These are phyloP conservation scores for Cordyceps cateniannulata DNA, from an alignment of 2,329 filamentous ascomycete genomes.

Conservation along the genomic window DNA sequence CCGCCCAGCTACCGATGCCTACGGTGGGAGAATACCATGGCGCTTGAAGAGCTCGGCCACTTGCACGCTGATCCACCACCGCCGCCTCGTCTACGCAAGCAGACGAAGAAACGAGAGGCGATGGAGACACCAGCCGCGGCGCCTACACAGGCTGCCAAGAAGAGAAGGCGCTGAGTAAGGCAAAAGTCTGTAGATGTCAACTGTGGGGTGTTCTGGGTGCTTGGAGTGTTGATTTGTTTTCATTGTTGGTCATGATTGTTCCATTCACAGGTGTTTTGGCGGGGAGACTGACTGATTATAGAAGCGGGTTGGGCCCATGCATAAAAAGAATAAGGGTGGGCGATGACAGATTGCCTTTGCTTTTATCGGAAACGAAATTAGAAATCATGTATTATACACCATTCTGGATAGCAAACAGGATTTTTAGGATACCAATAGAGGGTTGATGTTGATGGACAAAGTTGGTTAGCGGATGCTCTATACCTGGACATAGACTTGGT, in stretches of 20 bases:
- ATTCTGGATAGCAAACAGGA: neutral
- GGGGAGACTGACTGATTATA: neutral
- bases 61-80: slow-evolving; percentile 50
- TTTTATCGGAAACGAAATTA: neutral
- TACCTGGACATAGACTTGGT: neutral
- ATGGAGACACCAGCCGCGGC: slow-evolving; percentile 21
- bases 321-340: neutral
- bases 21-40: slow-evolving; percentile 51
- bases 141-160: neutral
- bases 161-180: neutral
- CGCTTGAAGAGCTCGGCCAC: slow-evolving; percentile 50
- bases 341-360: neutral
- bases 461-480: neutral
- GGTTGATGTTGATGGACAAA: neutral
- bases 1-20: slow-evolving; percentile 42
- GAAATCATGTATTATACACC: slow-evolving; percentile 4
- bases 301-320: neutral
- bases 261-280: neutral
- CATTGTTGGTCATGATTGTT: neutral
- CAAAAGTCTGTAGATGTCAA: neutral
- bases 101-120: slow-evolving; percentile 45
- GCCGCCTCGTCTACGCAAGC: slow-evolving; percentile 44
- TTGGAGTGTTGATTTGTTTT: neutral
- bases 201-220: neutral
- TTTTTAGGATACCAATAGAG: neutral